Evolutionary conservation across 2,329 filamentous ascomycete genomes (phyloP), one percentile per base, ranked within the genome.

Genomic region (Arthrobotrys conoides): DNA sequence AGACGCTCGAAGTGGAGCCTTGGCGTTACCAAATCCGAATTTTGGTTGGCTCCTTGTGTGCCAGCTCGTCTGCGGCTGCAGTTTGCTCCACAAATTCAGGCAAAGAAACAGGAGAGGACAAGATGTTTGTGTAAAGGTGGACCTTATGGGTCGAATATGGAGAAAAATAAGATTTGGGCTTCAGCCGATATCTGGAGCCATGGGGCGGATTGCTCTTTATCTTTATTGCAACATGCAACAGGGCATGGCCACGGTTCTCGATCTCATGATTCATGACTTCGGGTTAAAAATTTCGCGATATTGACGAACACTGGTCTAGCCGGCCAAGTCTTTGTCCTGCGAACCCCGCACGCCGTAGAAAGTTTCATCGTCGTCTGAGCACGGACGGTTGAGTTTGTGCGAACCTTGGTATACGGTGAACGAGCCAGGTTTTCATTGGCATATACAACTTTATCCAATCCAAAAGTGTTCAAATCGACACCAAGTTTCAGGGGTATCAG

Each of bases 281-380:
- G 41, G 41, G 27, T 65, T 48, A 65, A 65, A 65, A 65, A 33
- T 38, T 64, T 61, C 57, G 36, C 22, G 57, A 61, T 61, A 61
- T 61, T 44, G 57, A 18, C 33, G 22, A 61, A 44, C 18, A 44
- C 1, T 18, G 55, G 30, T 41, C 33, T 61, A 44, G 55, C 41
- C 41, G 53, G 53, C 61, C 61, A 65, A 65, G 61, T 30, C 46
- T 46, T 18, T 71, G 41, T 22, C n/a, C 12, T 70, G 67, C 64
- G 55, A 71, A 38, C 53, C 67, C 53, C 67, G 51, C 69, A 65
- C n/a, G 44, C 66, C 44, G 49, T 27, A 30, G n/a, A 30, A 53
- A 49, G 70, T 73, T 73, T 73, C 70, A 73, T 73, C 46, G 49
- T 67, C 48, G 70, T 67, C 49, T 59, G 70, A 73, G 70, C 70